phyloP scores from a whole-genome alignment of 2,329 filamentous ascomycete species.

The Helicocarpus griseus region DNA sequence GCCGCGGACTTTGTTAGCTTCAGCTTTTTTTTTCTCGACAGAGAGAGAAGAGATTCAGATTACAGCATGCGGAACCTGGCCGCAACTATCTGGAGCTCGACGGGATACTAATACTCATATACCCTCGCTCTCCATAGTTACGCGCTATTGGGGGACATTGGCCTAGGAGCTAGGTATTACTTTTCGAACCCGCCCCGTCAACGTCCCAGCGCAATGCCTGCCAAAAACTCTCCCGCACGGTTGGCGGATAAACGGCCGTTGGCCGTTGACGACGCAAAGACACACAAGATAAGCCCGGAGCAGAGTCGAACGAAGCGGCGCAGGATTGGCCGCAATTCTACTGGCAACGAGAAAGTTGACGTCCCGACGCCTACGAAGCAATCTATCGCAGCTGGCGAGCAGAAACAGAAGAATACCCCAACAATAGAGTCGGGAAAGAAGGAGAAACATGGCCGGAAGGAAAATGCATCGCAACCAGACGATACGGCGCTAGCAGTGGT shows the following conservation, averaged over 20 bases:
- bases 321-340: background rate
- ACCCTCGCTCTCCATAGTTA: background rate
- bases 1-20: background rate
- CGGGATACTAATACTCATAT: background rate
- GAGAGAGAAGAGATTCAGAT: background rate
- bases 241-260: constrained; percentile 3
- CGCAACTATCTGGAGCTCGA: background rate
- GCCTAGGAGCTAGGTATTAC: background rate
- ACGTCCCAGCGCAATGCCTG: background rate
- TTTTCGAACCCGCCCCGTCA: background rate
- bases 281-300: constrained; percentile 1
- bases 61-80: background rate
- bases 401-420: background rate
- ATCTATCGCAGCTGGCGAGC: background rate
- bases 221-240: background rate
- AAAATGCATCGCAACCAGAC: background rate
- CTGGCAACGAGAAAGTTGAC: background rate
- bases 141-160: background rate
- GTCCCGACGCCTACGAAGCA: background rate
- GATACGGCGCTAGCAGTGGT: background rate
- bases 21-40: background rate
- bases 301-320: constrained; percentile 5
- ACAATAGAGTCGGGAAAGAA: background rate
- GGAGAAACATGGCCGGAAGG: background rate
- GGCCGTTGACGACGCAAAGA: background rate